Percentiles rank a stretch among this genome's conserved stretches.
Evolutionary conservation across 2,329 filamentous ascomycete genomes (phyloP).

Genomic region (Exophiala sideris): DNA sequence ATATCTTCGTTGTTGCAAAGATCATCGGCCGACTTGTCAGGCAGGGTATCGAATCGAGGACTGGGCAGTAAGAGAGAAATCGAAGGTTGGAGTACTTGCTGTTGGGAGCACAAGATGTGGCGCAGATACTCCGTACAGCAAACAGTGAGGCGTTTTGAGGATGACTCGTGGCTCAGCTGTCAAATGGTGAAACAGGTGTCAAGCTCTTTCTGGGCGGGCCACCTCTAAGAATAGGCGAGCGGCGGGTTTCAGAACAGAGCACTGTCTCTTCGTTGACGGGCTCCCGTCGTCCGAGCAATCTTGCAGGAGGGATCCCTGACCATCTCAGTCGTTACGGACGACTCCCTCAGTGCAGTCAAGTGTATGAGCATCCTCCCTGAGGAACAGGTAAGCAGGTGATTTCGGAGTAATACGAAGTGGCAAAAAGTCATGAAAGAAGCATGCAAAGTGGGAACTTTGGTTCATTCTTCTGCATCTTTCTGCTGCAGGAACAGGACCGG

Average conservation of each 20-base stretch:
- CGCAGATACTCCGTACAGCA: conserved; percentile 6
- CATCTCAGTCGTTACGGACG: neutral
- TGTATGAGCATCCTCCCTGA: too few relatives aligned
- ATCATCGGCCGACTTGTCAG: neutral
- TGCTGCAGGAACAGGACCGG: conserved; percentile 5
- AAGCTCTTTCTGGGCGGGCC: neutral
- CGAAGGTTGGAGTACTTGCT: neutral
- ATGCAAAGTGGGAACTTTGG: conserved; percentile 3
- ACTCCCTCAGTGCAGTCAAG: neutral
- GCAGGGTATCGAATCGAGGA: neutral
- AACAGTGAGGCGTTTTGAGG: conserved; percentile 5
- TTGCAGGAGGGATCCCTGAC: too few relatives aligned
- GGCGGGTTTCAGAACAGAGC: too few relatives aligned
- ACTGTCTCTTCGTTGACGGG: too few relatives aligned
- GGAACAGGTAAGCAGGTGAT: conserved; percentile 1
- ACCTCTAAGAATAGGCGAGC: neutral
- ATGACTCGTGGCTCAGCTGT: conserved; percentile 4
- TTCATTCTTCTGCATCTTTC: neutral
- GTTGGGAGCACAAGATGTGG: conserved; percentile 6
- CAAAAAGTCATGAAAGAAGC: neutral
- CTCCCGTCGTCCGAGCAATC: too few relatives aligned
- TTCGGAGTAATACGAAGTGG: conserved; percentile 13
- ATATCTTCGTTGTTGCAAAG: neutral
- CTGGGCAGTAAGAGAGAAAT: neutral
- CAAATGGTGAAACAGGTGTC: conserved; percentile 1